Conservation (phyloP, 2,329 filamentous ascomycete species). For the Lecanoromycetidae sp. region DNA sequence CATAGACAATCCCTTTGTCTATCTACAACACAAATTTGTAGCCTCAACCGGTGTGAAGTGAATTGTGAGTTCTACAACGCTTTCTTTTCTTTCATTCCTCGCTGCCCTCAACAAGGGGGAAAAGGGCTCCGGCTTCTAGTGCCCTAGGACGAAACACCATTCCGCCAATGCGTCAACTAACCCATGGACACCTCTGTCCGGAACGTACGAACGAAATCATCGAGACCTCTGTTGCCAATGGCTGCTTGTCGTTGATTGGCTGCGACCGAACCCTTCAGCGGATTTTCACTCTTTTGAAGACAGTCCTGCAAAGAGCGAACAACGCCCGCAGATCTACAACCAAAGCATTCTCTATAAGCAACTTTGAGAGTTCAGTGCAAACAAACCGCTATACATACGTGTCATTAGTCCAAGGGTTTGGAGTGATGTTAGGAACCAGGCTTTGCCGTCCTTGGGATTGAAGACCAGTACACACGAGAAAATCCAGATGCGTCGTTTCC, state of each 20-base stretch:
- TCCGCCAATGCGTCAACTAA: neutral
- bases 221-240: neutral
- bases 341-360: too few species aligned
- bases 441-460: too few species aligned
- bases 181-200: neutral
- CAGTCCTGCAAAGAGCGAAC: neutral
- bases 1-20: neutral
- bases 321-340: neutral
- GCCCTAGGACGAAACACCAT: constrained; percentile 1
- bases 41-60: constrained; percentile 1
- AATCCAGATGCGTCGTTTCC: too few species aligned
- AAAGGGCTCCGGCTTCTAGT: neutral
- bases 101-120: constrained; percentile 7
- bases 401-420: too few species aligned
- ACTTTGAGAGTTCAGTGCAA: too few species aligned
- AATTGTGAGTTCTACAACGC: constrained; percentile 2
- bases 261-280: neutral
- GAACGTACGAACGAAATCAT: neutral
- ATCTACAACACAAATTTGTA: neutral
- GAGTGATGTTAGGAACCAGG: too few species aligned
- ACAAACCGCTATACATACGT: too few species aligned
- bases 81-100: constrained; percentile 12
- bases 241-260: constrained; percentile 2
- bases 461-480: too few species aligned
- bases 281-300: neutral